A percentile compares a stretch with the other conserved stretches of the same genome.
phyloP scores from a whole-genome alignment of 176 grass and related monocot genomes.

The Zea luxurians region DNA sequence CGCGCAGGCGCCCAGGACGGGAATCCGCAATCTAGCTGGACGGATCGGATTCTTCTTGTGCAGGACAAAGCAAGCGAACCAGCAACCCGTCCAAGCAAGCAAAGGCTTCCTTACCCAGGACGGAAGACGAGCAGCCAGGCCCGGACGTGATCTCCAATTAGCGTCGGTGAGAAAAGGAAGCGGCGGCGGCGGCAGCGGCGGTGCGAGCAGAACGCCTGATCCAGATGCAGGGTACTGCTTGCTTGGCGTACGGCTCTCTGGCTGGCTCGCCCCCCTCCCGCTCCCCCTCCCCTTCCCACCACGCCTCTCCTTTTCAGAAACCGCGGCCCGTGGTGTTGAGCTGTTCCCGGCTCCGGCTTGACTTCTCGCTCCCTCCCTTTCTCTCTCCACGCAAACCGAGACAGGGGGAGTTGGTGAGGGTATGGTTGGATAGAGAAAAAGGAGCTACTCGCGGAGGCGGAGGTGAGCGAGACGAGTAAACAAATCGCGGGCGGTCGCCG shows the following conservation, averaged over 20 bases:
- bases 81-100: conserved; percentile 1
- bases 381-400: conserved; percentile 33
- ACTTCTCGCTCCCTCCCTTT: background rate
- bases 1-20: too few species aligned
- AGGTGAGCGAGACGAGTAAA: conserved; percentile 24
- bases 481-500: conserved; percentile 34
- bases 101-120: conserved; percentile 22
- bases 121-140: background rate
- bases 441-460: background rate
- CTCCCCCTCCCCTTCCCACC: too few species aligned
- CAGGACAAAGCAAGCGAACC: background rate
- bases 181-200: background rate
- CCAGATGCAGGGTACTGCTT: conserved; percentile 1
- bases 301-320: background rate
- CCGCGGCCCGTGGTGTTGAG: background rate
- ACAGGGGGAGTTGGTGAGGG: conserved; percentile 42
- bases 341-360: conserved; percentile 22
- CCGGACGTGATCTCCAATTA: background rate
- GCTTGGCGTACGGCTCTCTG: conserved; percentile 4
- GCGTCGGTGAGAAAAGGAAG: background rate
- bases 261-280: background rate
- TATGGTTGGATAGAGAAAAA: conserved; percentile 35
- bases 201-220: conserved; percentile 20
- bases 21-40: background rate
- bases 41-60: conserved; percentile 20